Base-by-base conservation (phyloP, 208 protist genomes). In the Acanthamoeba divionensis region DNA sequence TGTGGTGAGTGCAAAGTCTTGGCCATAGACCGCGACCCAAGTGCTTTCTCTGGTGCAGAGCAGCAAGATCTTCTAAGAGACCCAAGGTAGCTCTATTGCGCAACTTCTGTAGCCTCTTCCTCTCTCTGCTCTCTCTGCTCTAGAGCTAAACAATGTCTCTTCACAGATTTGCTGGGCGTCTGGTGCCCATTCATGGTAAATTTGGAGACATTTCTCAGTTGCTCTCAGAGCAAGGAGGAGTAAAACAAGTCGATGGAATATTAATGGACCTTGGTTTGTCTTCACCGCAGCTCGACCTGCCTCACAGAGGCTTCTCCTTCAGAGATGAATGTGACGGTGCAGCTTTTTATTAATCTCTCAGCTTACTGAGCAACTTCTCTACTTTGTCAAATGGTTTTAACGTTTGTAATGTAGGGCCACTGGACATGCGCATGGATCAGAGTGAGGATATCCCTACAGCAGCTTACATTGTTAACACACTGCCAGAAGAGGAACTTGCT, bases 381-480 rank as follows among this genome's bases (percentile, higher is more conserved):
- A 67, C n/a, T 67, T 9, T 9, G 36, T 8, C 10, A 67, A 67
- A 24, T 18, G 15, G 62, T 24, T n/a, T 31, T 7, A 41, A 1
- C n/a, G 67, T 8, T 18, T 79, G 8, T 52, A 31, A 5, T 54
- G 0, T 41, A 63, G 79, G 79, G 0, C 79, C 79, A 6, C 36
- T 87, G 54, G 79, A 87, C 29, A 87, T 87, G 79, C 48, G 79
- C 2, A 87, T 87, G 79, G 79, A 87, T 24, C 79, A 87, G 13
- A 44, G 26, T 8, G 48, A 45, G 4, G 45, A 82, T 26, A 60
- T 26, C 24, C 26, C 62, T 15, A 87, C 79, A 10, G 79, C 79
- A 3, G 57, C 48, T 26, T 63, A 87, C n/a, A 41, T 87, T 21
- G 79, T 87, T 7, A 87, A 87, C 15, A 63, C 63, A 15, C 41